Conservation (phyloP, 1,139 yeast species). For the Ogataea hybrid region DNA sequence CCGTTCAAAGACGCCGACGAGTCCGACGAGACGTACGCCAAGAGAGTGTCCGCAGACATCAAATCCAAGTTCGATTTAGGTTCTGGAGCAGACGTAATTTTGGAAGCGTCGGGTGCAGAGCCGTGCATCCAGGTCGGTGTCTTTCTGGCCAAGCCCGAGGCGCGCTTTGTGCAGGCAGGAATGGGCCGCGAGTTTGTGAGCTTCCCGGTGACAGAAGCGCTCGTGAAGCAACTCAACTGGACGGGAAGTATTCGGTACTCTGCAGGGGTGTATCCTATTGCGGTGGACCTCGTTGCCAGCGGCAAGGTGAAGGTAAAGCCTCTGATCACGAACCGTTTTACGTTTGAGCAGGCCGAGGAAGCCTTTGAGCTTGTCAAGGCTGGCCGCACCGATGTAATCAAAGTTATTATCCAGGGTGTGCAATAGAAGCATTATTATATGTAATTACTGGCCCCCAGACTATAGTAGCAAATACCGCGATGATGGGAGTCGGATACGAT, state of each 20-base stretch:
- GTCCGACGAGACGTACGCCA: constrained; percentile 21
- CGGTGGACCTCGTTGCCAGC: constrained; percentile 63
- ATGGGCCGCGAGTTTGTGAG: constrained; percentile 64
- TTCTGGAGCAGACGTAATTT: constrained; percentile 52
- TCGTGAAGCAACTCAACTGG: constrained; percentile 66
- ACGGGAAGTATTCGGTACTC: constrained; percentile 83
- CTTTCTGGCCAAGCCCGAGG: constrained; percentile 56
- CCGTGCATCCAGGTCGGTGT: constrained; percentile 67
- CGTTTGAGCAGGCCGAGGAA: constrained; percentile 69
- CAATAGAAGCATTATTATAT: neutral
- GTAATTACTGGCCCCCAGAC: neutral
- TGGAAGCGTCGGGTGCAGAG: constrained; percentile 76
- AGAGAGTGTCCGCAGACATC: constrained; percentile 32
- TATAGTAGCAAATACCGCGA: neutral
- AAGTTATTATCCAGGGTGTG: constrained; percentile 58
- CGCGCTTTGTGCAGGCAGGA: constrained; percentile 72
- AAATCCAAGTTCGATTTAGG: constrained; percentile 43
- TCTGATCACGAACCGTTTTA: constrained; percentile 77
- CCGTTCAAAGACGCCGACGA: constrained; percentile 11
- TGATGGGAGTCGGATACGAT: neutral
- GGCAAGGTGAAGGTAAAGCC: constrained; percentile 61
- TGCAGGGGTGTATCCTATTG: constrained; percentile 71
- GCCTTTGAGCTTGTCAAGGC: constrained; percentile 70
- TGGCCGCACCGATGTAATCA: constrained; percentile 49
- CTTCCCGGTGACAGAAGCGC: constrained; percentile 73